Percentiles rank a stretch among this genome's conserved stretches.
phyloP scores from a whole-genome alignment of 2,329 filamentous ascomycete genomes.

The Alternaria alternata region DNA sequence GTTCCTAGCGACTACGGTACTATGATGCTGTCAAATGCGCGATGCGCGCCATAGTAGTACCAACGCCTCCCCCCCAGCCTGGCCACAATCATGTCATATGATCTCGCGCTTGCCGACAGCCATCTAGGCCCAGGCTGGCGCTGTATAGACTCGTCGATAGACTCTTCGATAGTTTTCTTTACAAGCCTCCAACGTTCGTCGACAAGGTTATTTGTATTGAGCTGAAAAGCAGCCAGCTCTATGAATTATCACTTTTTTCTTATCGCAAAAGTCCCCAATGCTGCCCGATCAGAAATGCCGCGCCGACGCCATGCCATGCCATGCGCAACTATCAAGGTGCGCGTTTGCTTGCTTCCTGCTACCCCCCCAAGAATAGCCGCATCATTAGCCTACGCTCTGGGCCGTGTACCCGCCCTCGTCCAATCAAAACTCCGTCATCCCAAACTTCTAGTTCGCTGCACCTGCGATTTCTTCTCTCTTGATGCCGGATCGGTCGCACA shows the following conservation, averaged over 20 bases:
- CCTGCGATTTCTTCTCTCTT: conserved; percentile 58
- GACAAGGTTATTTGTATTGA: background rate
- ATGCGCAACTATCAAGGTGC: conserved; percentile 21
- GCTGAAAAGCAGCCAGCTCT: background rate
- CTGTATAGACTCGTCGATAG: conserved; percentile 1
- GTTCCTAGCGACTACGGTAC: background rate
- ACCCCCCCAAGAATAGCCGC: conserved; percentile 12
- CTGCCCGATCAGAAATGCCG: conserved; percentile 20
- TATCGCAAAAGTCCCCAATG: conserved; percentile 8
- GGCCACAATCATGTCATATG: conserved; percentile 5
- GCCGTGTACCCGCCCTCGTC: conserved; percentile 18
- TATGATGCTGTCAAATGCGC: conserved; percentile 10
- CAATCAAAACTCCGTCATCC: conserved; percentile 6
- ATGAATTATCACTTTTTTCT: background rate
- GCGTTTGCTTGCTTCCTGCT: conserved; percentile 9
- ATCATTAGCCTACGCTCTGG: conserved; percentile 24
- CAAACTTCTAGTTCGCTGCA: conserved; percentile 17
- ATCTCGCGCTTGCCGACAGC: conserved; percentile 3
- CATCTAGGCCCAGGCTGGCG: conserved; percentile 2
- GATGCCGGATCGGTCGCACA: conserved; percentile 91
- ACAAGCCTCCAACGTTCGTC: background rate
- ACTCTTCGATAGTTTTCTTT: background rate
- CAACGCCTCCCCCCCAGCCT: background rate
- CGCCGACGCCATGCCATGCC: conserved; percentile 31
- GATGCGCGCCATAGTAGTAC: conserved; percentile 6